These are phyloP conservation scores for Penicillium decumbens DNA, from an alignment of 2,329 filamentous ascomycete genomes.

Conservation along the genomic window DNA sequence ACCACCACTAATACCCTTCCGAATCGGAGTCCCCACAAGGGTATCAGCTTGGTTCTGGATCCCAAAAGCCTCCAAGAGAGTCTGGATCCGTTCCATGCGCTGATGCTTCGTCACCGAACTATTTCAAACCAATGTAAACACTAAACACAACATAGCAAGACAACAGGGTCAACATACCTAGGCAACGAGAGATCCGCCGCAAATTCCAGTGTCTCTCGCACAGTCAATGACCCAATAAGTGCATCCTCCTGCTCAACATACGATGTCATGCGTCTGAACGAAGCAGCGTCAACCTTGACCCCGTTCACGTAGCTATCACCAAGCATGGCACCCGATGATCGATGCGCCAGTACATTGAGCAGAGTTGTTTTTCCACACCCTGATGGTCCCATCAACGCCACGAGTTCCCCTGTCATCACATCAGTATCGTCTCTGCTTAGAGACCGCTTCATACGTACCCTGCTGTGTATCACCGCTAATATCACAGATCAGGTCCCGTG, in stretches of 20 bases:
- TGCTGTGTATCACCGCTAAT: constrained; percentile 62
- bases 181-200: constrained; percentile 63
- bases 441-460: constrained; percentile 39
- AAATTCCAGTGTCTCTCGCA: constrained; percentile 73
- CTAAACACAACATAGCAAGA: neutral
- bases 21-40: constrained; percentile 74
- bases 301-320: constrained; percentile 63
- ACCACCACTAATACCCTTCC: constrained; percentile 77
- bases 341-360: constrained; percentile 70
- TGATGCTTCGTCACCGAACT: constrained; percentile 54
- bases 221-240: constrained; percentile 73
- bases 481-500: constrained; percentile 59
- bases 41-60: constrained; percentile 64
- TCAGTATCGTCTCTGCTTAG: neutral
- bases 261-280: constrained; percentile 62
- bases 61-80: constrained; percentile 67
- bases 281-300: constrained; percentile 45
- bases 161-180: constrained; percentile 40
- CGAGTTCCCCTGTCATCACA: constrained; percentile 56
- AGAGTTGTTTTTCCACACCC: constrained; percentile 75
- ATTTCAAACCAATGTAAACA: constrained; percentile 3
- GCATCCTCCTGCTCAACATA: constrained; percentile 90
- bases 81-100: constrained; percentile 59
- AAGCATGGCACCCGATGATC: constrained; percentile 53
- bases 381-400: constrained; percentile 78